A percentile compares a stretch with the other conserved stretches of the same genome.
Evolutionary conservation across 768 basidiomycete species (phyloP).

Genomic region (Boletus tylopilopsis): DNA sequence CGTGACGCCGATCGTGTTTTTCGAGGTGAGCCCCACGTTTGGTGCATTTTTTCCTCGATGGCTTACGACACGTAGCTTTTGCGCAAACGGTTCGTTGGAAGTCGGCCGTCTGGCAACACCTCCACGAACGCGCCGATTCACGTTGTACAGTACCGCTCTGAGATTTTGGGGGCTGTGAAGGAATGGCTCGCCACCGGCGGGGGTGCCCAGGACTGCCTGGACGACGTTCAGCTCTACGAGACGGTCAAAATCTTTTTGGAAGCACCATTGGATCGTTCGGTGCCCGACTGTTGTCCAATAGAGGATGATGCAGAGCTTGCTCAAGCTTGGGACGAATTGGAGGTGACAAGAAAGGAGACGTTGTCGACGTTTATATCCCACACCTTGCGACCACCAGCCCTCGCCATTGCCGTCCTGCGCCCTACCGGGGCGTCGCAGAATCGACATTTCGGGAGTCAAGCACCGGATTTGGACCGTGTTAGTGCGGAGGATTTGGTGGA

Average conservation of each 20-base stretch:
- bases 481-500: slow-evolving; percentile 71
- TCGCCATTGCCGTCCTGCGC: slow-evolving; percentile 27
- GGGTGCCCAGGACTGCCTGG: slow-evolving; percentile 75
- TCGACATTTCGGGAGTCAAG: slow-evolving; percentile 37
- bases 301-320: slow-evolving; percentile 42
- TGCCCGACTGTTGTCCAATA: slow-evolving; percentile 35
- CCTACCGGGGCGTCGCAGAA: slow-evolving; percentile 1
- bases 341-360: slow-evolving; percentile 40
- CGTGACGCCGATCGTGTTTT: slow-evolving; percentile 75
- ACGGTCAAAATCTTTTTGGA: slow-evolving; percentile 59
- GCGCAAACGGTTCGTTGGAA: slow-evolving; percentile 64
- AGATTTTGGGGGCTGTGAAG: slow-evolving; percentile 60
- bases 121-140: slow-evolving; percentile 42
- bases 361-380: slow-evolving; percentile 48
- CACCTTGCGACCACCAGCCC: slow-evolving; percentile 54
- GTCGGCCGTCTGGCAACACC: slow-evolving; percentile 42
- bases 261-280: slow-evolving; percentile 47
- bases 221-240: slow-evolving; percentile 62
- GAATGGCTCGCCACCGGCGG: slow-evolving; percentile 74
- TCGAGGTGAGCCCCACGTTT: slow-evolving; percentile 57
- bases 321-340: slow-evolving; percentile 44
- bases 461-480: slow-evolving; percentile 62
- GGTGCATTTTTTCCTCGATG: background rate
- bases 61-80: slow-evolving; percentile 48
- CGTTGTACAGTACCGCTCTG: slow-evolving; percentile 50